Evolutionary conservation across 2,329 filamentous ascomycete species (phyloP).

Genomic region (Trichophyton mentagrophytes): DNA sequence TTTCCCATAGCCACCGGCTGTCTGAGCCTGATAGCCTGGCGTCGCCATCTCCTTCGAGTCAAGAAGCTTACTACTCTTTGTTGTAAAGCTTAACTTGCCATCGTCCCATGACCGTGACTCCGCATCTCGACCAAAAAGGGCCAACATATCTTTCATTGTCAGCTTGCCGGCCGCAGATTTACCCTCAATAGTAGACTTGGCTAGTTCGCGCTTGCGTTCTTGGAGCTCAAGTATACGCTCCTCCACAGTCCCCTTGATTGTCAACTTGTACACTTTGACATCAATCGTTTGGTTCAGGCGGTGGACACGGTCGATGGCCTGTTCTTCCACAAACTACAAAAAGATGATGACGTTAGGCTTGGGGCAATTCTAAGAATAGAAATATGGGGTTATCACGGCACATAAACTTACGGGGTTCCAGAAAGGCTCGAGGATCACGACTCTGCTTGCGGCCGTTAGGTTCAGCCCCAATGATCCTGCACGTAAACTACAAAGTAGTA

Average conservation of each 20-base stretch:
- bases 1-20: not conserved
- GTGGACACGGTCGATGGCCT: constrained; percentile 96
- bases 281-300: constrained; percentile 94
- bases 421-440: constrained; percentile 92
- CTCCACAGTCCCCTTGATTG: constrained; percentile 75
- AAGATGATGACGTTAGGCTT: not conserved
- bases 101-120: constrained; percentile 37
- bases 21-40: constrained; percentile 6
- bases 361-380: not conserved
- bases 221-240: constrained; percentile 90
- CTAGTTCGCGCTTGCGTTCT: constrained; percentile 81
- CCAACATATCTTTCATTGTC: constrained; percentile 83
- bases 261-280: constrained; percentile 90
- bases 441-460: constrained; percentile 80
- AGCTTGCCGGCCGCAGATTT: constrained; percentile 67
- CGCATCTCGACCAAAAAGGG: constrained; percentile 66
- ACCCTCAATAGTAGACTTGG: constrained; percentile 80
- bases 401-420: constrained; percentile 72
- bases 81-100: constrained; percentile 13
- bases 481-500: constrained; percentile 85
- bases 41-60: constrained; percentile 13
- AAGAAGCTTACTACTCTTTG: constrained; percentile 20
- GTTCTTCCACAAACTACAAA: constrained; percentile 83
- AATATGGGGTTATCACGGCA: not conserved
- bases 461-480: constrained; percentile 90